Percentiles rank a stretch among this genome's conserved stretches.
These are phyloP conservation scores for Carex sylvatica DNA, from an alignment of 202 grass and related monocot species.

Conservation along the genomic window DNA sequence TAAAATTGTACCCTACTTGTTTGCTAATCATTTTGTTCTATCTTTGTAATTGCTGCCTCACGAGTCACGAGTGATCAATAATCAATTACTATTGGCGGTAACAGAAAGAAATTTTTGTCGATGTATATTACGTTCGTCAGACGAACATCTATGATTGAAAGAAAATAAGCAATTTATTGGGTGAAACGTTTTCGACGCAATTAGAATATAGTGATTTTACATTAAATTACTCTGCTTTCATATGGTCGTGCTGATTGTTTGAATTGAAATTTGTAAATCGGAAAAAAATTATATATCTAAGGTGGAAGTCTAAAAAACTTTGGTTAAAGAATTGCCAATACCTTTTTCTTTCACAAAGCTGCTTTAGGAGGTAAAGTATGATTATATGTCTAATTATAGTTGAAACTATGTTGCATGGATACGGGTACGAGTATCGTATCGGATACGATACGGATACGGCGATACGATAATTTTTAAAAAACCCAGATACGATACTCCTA, in stretches of 20 bases:
- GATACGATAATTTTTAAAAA: too few relatives aligned
- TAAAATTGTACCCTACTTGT: background rate
- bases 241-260: background rate
- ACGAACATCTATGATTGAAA: background rate
- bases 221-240: too few relatives aligned
- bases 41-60: background rate
- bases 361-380: too few relatives aligned
- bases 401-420: too few relatives aligned
- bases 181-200: background rate
- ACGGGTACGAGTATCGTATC: too few relatives aligned
- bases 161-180: background rate
- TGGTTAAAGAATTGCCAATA: too few relatives aligned
- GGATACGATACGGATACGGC: too few relatives aligned
- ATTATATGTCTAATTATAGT: too few relatives aligned
- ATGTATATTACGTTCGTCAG: background rate
- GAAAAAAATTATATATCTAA: background rate
- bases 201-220: too few relatives aligned
- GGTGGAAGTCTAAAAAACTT: too few relatives aligned
- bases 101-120: background rate
- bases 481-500: too few relatives aligned
- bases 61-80: background rate
- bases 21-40: conserved; percentile 9
- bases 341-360: too few relatives aligned
- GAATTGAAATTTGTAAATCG: background rate
- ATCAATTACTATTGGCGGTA: background rate